Evolutionary conservation across 257 asterid species (phyloP), one percentile per base, ranked within the genome.

Genomic region (Nicotiana benthamiana): DNA sequence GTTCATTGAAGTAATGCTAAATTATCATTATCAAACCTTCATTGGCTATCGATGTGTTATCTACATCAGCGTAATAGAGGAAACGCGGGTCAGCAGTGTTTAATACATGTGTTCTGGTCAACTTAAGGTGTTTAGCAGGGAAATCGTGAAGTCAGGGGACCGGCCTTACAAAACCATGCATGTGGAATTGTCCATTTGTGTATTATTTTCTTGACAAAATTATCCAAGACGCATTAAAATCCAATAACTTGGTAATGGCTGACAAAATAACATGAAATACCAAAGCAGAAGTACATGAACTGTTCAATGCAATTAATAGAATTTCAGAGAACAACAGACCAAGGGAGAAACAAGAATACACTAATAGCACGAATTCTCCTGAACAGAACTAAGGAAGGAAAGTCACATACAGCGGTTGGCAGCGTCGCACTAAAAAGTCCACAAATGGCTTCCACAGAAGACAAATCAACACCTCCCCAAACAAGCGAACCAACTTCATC

Each of bases 361-460:
- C 3, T 9, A 13, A 60, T 48, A 32, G 26, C 77, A 76, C 26
- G 15, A 36, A 28, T 22, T 26, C 46, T 85, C 8, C 30, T 28
- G 27, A 60, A 46, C 52, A 79, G 27, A 79, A 64, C 32, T 32
- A 75, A 24, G 46, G 18, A 36, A 11, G 77, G 78, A 13, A 52
- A 83, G 80, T 36, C 27, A 66, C 98, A 56, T 85, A 96, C 99
- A 52, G 94, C 85, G 22, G 94, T 90, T 0, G 98, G 97, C 84
- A 87, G 75, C 20, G 87, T 83, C 36, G 92, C 75, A 81, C 87
- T 83, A 76, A 92, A 94, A 80, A 93, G 93, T 54, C 89, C 97
- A 61, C 89, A 83, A 48, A 91, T 72, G 80, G 90, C 89, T 85
- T 93, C 97, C 0, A 85, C 88, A 30, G 93, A 81, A 79, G 94